Conservation (phyloP, 169 alveolate species). For the Plasmodium gonderi region DNA sequence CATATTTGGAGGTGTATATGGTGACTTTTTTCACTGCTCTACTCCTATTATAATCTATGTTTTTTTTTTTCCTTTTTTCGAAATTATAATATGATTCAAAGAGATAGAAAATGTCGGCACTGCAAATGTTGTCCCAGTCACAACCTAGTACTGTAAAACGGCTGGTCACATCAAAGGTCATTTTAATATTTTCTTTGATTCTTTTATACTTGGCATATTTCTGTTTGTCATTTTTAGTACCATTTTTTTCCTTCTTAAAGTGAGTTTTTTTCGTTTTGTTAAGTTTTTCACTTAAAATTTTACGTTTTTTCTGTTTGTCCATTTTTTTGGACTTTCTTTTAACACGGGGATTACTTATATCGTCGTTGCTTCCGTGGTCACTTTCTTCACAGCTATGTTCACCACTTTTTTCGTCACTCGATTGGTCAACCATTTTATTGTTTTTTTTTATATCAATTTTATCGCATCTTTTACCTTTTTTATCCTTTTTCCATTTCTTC, state of each 20-base stretch:
- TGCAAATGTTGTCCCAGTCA: slow-evolving; percentile 96
- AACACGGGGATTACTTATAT: background rate
- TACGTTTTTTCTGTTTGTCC: background rate
- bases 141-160: slow-evolving; percentile 96
- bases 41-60: slow-evolving; percentile 84
- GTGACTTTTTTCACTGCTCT: slow-evolving; percentile 90
- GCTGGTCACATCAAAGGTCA: slow-evolving; percentile 81
- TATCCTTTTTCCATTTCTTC: background rate
- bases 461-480: background rate
- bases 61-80: slow-evolving; percentile 65
- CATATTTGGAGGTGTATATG: slow-evolving; percentile 95
- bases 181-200: slow-evolving; percentile 37
- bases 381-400: background rate
- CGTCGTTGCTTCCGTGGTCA: background rate
- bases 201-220: slow-evolving; percentile 27
- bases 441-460: background rate
- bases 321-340: slow-evolving; percentile 18
- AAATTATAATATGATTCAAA: slow-evolving; percentile 90
- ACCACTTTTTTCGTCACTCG: background rate
- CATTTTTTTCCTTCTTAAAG: slow-evolving; percentile 67
- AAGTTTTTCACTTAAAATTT: background rate
- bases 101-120: slow-evolving; percentile 94
- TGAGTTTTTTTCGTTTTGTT: slow-evolving; percentile 10
- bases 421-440: background rate
- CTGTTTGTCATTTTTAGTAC: slow-evolving; percentile 1